These are phyloP conservation scores for Suillus discolor DNA, from an alignment of 768 basidiomycete genomes.

Conservation along the genomic window DNA sequence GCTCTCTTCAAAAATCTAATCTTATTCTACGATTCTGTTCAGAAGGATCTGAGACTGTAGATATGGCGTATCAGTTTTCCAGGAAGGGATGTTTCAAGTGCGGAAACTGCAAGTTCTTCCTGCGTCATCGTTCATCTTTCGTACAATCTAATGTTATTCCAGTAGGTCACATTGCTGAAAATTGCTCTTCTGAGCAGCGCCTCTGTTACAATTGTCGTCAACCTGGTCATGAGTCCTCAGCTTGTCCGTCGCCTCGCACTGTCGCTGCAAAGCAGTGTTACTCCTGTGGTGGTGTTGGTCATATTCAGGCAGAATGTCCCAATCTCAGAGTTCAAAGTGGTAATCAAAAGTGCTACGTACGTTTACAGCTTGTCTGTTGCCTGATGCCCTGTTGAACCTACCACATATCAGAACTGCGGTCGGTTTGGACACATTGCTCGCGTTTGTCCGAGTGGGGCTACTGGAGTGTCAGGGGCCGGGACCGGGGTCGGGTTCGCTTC, in stretches of 20 bases:
- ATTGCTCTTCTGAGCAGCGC: slow-evolving; percentile 84
- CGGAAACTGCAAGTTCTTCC: slow-evolving; percentile 72
- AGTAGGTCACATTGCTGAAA: slow-evolving; percentile 95
- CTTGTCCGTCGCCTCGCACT: slow-evolving; percentile 82
- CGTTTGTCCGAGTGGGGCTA: slow-evolving; percentile 58
- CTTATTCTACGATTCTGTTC: slow-evolving; percentile 23
- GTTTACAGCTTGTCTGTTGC: slow-evolving; percentile 27
- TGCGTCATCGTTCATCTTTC: slow-evolving; percentile 15
- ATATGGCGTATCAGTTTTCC: slow-evolving; percentile 81
- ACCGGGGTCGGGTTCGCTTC: slow-evolving; percentile 49
- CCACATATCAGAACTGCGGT: slow-evolving; percentile 64
- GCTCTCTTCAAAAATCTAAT: slow-evolving; percentile 9
- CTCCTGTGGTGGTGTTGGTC: slow-evolving; percentile 90
- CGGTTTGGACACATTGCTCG: slow-evolving; percentile 85
- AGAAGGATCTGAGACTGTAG: slow-evolving; percentile 38
- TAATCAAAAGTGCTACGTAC: slow-evolving; percentile 84
- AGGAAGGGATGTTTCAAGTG: slow-evolving; percentile 94
- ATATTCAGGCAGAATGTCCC: slow-evolving; percentile 87
- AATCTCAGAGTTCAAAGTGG: slow-evolving; percentile 70
- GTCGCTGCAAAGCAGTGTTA: slow-evolving; percentile 91
- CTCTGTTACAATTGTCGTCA: slow-evolving; percentile 95
- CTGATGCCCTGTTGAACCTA: slow-evolving; percentile 8
- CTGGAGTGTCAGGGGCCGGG: slow-evolving; percentile 36
- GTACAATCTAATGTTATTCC: slow-evolving; percentile 19
- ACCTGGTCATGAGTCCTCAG: slow-evolving; percentile 90